These are phyloP conservation scores for Penicillium polonicum DNA, from an alignment of 2,329 filamentous ascomycete species.

Conservation along the genomic window DNA sequence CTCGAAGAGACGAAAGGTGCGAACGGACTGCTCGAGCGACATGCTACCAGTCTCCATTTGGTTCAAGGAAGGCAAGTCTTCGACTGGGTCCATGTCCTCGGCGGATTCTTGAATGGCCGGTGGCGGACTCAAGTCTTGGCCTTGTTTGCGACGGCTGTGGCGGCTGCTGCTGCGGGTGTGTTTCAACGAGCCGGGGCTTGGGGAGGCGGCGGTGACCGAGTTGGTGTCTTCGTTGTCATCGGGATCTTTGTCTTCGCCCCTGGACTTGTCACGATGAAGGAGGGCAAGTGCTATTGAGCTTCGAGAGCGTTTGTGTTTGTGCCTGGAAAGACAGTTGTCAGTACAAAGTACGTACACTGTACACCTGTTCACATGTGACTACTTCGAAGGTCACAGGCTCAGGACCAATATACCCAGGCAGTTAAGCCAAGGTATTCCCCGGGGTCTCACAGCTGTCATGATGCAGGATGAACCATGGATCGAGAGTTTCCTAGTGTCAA, in stretches of 20 bases:
- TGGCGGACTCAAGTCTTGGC: slow-evolving; percentile 24
- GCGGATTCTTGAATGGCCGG: slow-evolving; percentile 24
- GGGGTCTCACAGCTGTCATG: background rate
- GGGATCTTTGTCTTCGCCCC: slow-evolving; percentile 40
- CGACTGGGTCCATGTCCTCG: slow-evolving; percentile 32
- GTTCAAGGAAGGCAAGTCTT: slow-evolving; percentile 36
- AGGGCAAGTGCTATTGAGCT: slow-evolving; percentile 55
- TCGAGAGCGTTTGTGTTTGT: slow-evolving; percentile 58
- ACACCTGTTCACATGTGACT: slow-evolving; percentile 19
- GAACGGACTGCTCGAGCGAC: slow-evolving; percentile 87
- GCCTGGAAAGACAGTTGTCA: slow-evolving; percentile 37
- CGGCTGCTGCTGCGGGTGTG: slow-evolving; percentile 33
- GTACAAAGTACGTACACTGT: slow-evolving; percentile 8
- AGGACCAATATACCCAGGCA: background rate
- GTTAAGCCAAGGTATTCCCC: background rate
- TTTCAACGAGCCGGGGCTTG: slow-evolving; percentile 31
- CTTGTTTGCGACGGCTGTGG: slow-evolving; percentile 31
- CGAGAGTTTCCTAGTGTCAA: background rate
- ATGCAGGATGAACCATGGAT: slow-evolving; percentile 17
- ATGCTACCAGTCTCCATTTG: slow-evolving; percentile 37
- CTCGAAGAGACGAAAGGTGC: slow-evolving; percentile 92
- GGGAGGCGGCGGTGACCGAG: slow-evolving; percentile 29
- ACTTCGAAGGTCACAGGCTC: background rate
- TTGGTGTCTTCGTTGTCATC: slow-evolving; percentile 22
- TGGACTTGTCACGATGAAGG: slow-evolving; percentile 53